Evolutionary conservation across 2,329 filamentous ascomycete genomes (phyloP), one percentile per base, ranked within the genome.

Genomic region (Annulohypoxylon truncatum): DNA sequence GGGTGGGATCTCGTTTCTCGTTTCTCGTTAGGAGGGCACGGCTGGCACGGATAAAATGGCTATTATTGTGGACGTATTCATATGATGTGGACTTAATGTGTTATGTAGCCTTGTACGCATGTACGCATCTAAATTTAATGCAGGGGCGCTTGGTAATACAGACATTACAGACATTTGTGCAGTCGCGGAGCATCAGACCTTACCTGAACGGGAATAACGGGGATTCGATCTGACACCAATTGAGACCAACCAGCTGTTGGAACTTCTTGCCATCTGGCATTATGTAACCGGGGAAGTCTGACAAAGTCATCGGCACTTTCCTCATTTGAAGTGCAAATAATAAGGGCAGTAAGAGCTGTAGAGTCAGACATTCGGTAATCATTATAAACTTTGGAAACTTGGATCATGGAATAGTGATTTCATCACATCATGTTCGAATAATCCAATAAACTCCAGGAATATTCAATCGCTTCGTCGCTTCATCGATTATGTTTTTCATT

Each of bases 21-120:
- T n/a, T n/a, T n/a, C n/a, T n/a, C n/a, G n/a, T n/a, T n/a, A n/a
- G 51, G 6, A 22, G 29, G 42, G n/a, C 22, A 20, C 20, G 47
- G 51, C 42, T 50, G 50, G n/a, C 28, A 44, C 42, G 47, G 51
- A 59, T 59, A 59, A 59, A 59, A 51, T 59, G 55, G 55, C 35
- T 26, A 50, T 35, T 18, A 50, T 38, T 57, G 9, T 54, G 52
- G 44, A 55, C 38, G 38, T 55, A 38, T 55, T 20, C 35, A 55
- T 33, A n/a, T n/a, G n/a, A n/a, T n/a, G n/a, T n/a, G n/a, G n/a
- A n/a, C n/a, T n/a, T n/a, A n/a, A n/a, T n/a, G n/a, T n/a, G n/a
- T n/a, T n/a, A n/a, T n/a, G n/a, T n/a, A n/a, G n/a, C n/a, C n/a
- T n/a, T n/a, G n/a, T n/a, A n/a, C n/a, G n/a, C n/a, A n/a, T n/a